Conservation (phyloP, 768 basidiomycete genomes). For the Naematelia aurantialba region DNA sequence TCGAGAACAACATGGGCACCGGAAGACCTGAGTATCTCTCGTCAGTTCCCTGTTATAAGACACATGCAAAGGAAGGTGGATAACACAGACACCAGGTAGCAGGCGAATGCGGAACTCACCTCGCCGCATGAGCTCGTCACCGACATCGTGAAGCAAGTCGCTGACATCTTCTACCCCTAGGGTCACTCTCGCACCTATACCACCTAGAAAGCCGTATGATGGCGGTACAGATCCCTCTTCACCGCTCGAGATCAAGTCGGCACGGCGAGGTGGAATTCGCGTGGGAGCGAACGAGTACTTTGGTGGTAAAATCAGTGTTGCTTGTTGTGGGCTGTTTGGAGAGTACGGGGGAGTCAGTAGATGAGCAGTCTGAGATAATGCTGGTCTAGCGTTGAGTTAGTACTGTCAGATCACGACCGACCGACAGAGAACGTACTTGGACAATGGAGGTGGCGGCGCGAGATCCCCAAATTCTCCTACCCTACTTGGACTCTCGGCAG, state of each 20-base stretch:
- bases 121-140: slow-evolving; percentile 30
- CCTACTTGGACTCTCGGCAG: neutral
- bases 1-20: slow-evolving; percentile 87
- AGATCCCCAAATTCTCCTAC: slow-evolving; percentile 12
- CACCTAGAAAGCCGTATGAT: slow-evolving; percentile 38
- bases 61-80: too few relatives aligned
- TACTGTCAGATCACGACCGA: too few relatives aligned
- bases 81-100: too few relatives aligned
- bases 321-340: slow-evolving; percentile 6
- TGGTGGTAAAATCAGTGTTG: slow-evolving; percentile 22
- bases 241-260: neutral
- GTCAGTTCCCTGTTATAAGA: neutral
- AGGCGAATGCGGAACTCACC: slow-evolving; percentile 22
- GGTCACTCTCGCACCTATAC: slow-evolving; percentile 21
- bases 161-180: slow-evolving; percentile 39
- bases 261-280: slow-evolving; percentile 6
- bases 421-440: slow-evolving; percentile 4
- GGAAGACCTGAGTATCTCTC: slow-evolving; percentile 57
- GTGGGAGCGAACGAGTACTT: slow-evolving; percentile 38
- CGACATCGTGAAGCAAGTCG: slow-evolving; percentile 30
- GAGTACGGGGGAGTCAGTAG: slow-evolving; percentile 12
- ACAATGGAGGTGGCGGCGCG: neutral
- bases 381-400: too few relatives aligned
- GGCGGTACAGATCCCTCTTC: neutral
- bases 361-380: neutral